These are phyloP conservation scores for Wallacemonas sp. DNA, from an alignment of 208 protist species.

Conservation along the genomic window DNA sequence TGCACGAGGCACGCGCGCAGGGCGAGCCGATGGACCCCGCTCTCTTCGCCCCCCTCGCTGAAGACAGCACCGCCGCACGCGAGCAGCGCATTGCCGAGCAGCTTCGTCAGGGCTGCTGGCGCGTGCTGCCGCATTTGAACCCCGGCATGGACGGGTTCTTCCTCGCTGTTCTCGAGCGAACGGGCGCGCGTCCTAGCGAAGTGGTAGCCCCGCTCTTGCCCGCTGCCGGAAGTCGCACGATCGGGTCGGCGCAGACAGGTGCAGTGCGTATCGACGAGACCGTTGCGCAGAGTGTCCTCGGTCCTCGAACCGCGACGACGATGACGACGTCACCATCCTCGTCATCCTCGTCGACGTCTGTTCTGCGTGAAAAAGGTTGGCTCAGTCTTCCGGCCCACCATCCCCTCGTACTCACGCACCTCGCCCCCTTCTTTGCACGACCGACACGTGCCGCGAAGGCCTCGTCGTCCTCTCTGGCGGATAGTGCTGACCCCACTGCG, in stretches of 20 bases:
- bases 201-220: background rate
- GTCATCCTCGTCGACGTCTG: background rate
- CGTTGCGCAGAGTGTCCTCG: slow-evolving; percentile 2
- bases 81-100: slow-evolving; percentile 12
- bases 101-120: slow-evolving; percentile 48
- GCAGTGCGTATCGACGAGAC: background rate
- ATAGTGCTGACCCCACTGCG: background rate
- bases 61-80: slow-evolving; percentile 13
- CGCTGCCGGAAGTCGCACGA: background rate
- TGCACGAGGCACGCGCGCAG: slow-evolving; percentile 40
- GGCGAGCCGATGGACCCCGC: slow-evolving; percentile 30
- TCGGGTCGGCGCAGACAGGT: too few species aligned
- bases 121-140: slow-evolving; percentile 74
- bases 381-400: slow-evolving; percentile 8
- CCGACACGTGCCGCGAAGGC: background rate
- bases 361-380: slow-evolving; percentile 24
- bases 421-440: slow-evolving; percentile 11
- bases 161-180: slow-evolving; percentile 49
- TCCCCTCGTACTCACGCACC: background rate
- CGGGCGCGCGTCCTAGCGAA: background rate
- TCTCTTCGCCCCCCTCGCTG: slow-evolving; percentile 38
- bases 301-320: background rate
- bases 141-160: slow-evolving; percentile 79
- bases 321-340: background rate
- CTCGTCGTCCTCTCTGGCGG: too few species aligned